Percentiles rank a stretch among this genome's conserved stretches.
Conservation (phyloP, 1,139 yeast species). For the Scheffersomyces titani region DNA sequence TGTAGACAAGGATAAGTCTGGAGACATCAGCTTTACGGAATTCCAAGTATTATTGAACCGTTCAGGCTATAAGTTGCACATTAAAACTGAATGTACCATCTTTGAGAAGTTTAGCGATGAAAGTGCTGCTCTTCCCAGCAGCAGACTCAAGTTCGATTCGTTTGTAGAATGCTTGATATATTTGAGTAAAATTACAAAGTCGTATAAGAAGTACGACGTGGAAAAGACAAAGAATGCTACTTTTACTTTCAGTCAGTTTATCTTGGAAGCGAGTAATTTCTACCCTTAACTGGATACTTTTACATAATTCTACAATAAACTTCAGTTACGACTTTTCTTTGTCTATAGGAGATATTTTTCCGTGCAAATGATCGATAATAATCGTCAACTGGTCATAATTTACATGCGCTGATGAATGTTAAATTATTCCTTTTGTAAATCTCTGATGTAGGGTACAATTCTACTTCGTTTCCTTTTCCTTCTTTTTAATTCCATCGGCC, state of each 20-base stretch:
- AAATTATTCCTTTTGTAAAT: neutral
- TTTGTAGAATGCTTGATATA: conserved; percentile 81
- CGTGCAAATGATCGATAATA: neutral
- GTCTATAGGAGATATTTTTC: neutral
- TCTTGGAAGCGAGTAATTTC: conserved; percentile 58
- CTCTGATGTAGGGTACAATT: neutral
- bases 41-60: conserved; percentile 67
- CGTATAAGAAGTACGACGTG: conserved; percentile 73
- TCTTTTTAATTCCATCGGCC: neutral
- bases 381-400: neutral
- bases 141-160: conserved; percentile 73
- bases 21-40: conserved; percentile 67
- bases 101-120: conserved; percentile 58
- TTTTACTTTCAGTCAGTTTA: conserved; percentile 74
- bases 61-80: conserved; percentile 67
- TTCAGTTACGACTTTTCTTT: neutral
- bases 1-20: conserved; percentile 62
- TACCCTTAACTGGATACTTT: neutral
- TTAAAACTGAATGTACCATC: conserved; percentile 60
- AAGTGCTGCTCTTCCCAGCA: conserved; percentile 38
- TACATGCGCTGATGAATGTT: neutral
- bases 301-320: neutral
- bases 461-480: conserved; percentile 1
- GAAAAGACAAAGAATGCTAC: conserved; percentile 79
- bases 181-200: conserved; percentile 73